These are phyloP conservation scores for Cladorrhinum sp. DNA, from an alignment of 2,329 filamentous ascomycete genomes.

Conservation along the genomic window DNA sequence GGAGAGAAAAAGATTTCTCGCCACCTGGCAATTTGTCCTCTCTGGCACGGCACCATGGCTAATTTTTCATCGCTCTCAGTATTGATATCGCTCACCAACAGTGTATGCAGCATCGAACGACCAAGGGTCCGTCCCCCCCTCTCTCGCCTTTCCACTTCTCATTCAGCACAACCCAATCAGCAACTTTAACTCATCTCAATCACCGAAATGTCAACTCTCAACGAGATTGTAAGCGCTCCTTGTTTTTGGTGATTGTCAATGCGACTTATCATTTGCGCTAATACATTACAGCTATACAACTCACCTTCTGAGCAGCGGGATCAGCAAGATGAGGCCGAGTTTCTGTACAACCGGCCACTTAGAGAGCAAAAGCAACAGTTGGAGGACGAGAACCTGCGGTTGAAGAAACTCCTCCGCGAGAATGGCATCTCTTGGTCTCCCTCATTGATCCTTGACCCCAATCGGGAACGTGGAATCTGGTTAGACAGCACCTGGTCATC, in stretches of 20 bases:
- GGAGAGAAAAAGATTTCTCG: neutral
- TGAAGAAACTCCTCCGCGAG: slow-evolving; percentile 52
- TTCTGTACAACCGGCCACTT: slow-evolving; percentile 47
- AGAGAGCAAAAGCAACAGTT: slow-evolving; percentile 45
- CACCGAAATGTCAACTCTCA: too few relatives aligned
- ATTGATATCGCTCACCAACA: too few relatives aligned
- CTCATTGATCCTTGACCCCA: slow-evolving; percentile 27
- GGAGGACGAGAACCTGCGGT: slow-evolving; percentile 45
- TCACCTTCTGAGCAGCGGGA: slow-evolving; percentile 51
- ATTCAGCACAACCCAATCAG: neutral
- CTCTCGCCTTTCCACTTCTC: too few relatives aligned
- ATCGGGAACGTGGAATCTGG: neutral
- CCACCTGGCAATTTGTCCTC: too few relatives aligned
- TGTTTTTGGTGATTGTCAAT: too few relatives aligned
- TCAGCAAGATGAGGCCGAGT: slow-evolving; percentile 48
- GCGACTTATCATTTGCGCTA: too few relatives aligned
- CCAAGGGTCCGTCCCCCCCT: too few relatives aligned
- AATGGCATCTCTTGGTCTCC: slow-evolving; percentile 52
- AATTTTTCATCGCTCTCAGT: too few relatives aligned
- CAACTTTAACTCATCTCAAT: too few relatives aligned
- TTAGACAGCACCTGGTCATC: slow-evolving; percentile 13
- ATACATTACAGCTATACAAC: slow-evolving; percentile 1
- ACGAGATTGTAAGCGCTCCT: too few relatives aligned
- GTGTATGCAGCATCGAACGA: too few relatives aligned
- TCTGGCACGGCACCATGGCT: too few relatives aligned